These are phyloP conservation scores for Paramecium octaurelia DNA, from an alignment of 73 alveolate species.

Conservation along the genomic window DNA sequence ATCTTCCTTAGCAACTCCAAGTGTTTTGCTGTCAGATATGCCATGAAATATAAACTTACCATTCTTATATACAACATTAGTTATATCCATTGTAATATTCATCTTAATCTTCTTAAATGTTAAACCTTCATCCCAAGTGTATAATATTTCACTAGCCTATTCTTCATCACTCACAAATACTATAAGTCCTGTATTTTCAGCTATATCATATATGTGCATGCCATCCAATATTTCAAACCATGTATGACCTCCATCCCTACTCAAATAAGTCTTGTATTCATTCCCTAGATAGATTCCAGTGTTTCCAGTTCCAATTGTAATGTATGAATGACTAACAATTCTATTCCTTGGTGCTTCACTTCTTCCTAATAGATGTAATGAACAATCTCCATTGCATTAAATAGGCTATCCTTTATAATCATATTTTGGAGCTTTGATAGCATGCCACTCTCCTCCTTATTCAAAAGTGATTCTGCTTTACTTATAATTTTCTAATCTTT, in stretches of 20 bases:
- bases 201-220: conserved; percentile 79
- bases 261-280: conserved; percentile 73
- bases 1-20: conserved; percentile 60
- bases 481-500: conserved; percentile 53
- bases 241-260: conserved; percentile 86
- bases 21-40: conserved; percentile 29
- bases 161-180: conserved; percentile 82
- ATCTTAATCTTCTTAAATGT: conserved; percentile 59
- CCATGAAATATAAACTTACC: conserved; percentile 69
- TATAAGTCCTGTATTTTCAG: conserved; percentile 88
- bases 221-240: conserved; percentile 83
- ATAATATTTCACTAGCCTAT: conserved; percentile 51
- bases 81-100: conserved; percentile 18
- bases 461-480: conserved; percentile 78
- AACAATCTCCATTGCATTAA: conserved; percentile 75
- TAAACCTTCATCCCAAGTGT: conserved; percentile 82
- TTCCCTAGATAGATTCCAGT: conserved; percentile 70
- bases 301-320: conserved; percentile 82
- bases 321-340: conserved; percentile 69
- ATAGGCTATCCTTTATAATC: conserved; percentile 66
- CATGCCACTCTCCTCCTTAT: conserved; percentile 87
- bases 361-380: conserved; percentile 80
- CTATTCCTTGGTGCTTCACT: conserved; percentile 77
- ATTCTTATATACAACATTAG: not conserved
- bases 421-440: conserved; percentile 71